Evolutionary conservation across 495 filamentous ascomycete species (phyloP).

Genomic region (Polyplosphaeria fusca): DNA sequence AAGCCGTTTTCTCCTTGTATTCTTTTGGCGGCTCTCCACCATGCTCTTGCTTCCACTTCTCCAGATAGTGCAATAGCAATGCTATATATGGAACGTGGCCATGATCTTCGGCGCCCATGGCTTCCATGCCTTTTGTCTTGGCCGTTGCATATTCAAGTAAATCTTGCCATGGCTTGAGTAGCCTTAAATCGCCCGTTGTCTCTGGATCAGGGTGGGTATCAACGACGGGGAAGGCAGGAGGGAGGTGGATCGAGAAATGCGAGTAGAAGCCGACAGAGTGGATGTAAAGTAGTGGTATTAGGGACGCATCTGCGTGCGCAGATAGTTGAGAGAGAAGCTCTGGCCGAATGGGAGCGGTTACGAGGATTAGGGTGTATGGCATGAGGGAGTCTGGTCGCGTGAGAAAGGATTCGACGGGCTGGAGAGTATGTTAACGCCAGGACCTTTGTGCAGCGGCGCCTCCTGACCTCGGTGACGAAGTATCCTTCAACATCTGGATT

Average conservation of each 20-base stretch:
- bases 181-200: conserved; percentile 77
- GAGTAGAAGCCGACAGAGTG: conserved; percentile 89
- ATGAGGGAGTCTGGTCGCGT: conserved; percentile 44
- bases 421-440: conserved; percentile 25
- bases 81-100: conserved; percentile 89
- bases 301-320: conserved; percentile 54
- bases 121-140: conserved; percentile 63
- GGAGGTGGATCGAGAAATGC: conserved; percentile 72
- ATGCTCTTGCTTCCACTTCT: conserved; percentile 74
- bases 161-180: conserved; percentile 85
- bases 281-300: conserved; percentile 74
- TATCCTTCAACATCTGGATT: conserved; percentile 91
- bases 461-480: conserved; percentile 48
- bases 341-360: conserved; percentile 63
- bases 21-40: conserved; percentile 63
- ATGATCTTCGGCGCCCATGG: conserved; percentile 76
- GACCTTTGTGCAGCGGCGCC: background rate
- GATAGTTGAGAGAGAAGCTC: conserved; percentile 55
- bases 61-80: conserved; percentile 80
- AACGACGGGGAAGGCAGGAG: conserved; percentile 81
- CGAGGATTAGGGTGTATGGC: conserved; percentile 70
- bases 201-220: conserved; percentile 93
- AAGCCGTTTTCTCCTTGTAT: conserved; percentile 85
- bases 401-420: conserved; percentile 45
- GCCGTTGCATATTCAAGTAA: conserved; percentile 61